A percentile compares a stretch with the other conserved stretches of the same genome.
Conservation (phyloP, 176 grass and related monocot species). For the Eragrostis nindensis region DNA sequence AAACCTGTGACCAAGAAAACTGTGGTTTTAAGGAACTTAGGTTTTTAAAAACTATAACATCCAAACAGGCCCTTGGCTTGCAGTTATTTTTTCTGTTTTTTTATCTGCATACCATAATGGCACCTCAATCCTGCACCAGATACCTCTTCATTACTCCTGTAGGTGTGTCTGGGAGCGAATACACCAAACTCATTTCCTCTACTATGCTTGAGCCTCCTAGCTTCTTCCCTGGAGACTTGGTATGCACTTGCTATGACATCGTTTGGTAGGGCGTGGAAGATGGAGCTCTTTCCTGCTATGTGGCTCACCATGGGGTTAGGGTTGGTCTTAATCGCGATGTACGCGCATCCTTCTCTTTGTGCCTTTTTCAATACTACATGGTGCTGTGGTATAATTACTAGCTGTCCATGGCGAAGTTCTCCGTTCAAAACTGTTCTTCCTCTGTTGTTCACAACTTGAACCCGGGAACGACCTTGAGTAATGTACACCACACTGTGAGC, state of each 20-base stretch:
- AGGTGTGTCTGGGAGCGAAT: slow-evolving; percentile 24
- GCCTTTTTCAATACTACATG: slow-evolving; percentile 50
- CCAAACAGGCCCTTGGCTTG: background rate
- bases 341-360: slow-evolving; percentile 26
- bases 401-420: slow-evolving; percentile 31
- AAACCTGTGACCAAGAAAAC: no score
- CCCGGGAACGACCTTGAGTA: slow-evolving; percentile 28
- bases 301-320: slow-evolving; percentile 42
- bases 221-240: slow-evolving; percentile 39
- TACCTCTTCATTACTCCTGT: background rate
- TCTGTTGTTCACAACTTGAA: slow-evolving; percentile 45
- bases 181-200: slow-evolving; percentile 36
- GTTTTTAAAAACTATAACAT: no score
- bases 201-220: slow-evolving; percentile 45
- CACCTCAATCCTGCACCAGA: background rate
- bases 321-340: slow-evolving; percentile 50
- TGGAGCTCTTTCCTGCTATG: slow-evolving; percentile 42
- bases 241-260: slow-evolving; percentile 44
- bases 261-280: slow-evolving; percentile 30
- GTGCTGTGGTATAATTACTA: slow-evolving; percentile 45
- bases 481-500: slow-evolving; percentile 46
- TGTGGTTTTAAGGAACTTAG: no score
- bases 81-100: background rate
- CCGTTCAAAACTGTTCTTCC: slow-evolving; percentile 41
- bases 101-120: background rate